Base-by-base conservation (phyloP, 208 protist species). In the Wallacemonas sp. region DNA sequence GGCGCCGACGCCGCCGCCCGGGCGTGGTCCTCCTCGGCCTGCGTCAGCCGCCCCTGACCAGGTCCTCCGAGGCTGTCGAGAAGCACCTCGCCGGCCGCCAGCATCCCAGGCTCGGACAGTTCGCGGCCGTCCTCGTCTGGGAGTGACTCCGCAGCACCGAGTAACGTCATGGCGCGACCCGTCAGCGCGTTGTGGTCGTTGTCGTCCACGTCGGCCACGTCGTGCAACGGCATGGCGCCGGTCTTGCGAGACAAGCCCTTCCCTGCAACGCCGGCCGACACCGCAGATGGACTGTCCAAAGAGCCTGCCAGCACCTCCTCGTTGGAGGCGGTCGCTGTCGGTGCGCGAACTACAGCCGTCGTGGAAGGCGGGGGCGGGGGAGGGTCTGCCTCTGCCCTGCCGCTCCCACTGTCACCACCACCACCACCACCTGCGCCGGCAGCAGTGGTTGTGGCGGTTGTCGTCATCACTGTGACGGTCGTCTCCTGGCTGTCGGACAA, bases 11-110 rank as follows among this genome's bases (percentile, higher is more conserved):
- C 36, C 36, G 36, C 7, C 36, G 36, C 10, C 36, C 7, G 36
- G 14, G 36, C 36, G 10, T 41, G 10, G 36, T 41, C 36, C 10
- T 41, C 36, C 14, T 14, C 36, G 36, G 14, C 0, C 14, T 7
- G 36, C 36, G 36, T 41, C 10, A 41, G 36, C n/a, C 26, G 48
- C 22, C 22, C 22, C 25, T 26, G 52, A 29, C 52, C 31, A 44
- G 52, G 52, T 3, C 29, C 31, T 8, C 52, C 52, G 18, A 59
- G 52, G 32, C 52, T 59, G 52, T 59, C 52, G 18, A 59, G 32
- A 4, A 59, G 32, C 18, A 59, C 52, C 16, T 41, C 52, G 18
- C 52, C 52, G 3, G n/a, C 31, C 5, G 18, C 44, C 5, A 49
- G 20, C 11, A 7, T 16, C 10, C 36, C 36, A 41, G 20, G 44